phyloP scores from a whole-genome alignment of 73 alveolate species.

The Paramecium biaurelia region DNA sequence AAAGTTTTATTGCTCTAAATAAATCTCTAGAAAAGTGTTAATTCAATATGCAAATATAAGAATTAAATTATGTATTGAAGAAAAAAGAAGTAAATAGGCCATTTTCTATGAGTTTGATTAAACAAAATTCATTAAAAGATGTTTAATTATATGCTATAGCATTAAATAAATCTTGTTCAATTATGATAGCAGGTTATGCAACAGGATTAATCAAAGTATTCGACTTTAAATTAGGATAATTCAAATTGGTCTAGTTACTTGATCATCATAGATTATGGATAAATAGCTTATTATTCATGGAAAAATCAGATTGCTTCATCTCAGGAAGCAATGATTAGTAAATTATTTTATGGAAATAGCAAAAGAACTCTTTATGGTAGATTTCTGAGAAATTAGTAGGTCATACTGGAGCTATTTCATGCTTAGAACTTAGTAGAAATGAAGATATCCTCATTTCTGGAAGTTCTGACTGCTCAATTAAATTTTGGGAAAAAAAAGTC shows the following conservation, averaged over 20 bases:
- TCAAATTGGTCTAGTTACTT: neutral
- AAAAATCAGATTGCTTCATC: neutral
- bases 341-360: neutral
- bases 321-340: neutral
- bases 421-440: neutral
- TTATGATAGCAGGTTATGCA: neutral
- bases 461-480: neutral
- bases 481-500: neutral
- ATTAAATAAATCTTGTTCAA: neutral
- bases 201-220: neutral
- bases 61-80: neutral
- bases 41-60: neutral
- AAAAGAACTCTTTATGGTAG: neutral
- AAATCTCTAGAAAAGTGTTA: neutral
- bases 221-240: neutral
- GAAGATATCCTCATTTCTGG: neutral
- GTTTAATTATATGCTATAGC: neutral
- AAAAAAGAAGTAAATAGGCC: neutral
- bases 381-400: neutral
- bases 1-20: neutral
- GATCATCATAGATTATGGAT: neutral
- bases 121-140: neutral
- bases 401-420: neutral
- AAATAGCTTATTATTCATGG: neutral
- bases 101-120: neutral